Evolutionary conservation across 768 basidiomycete genomes (phyloP).

Genomic region (Naematelia encephala): DNA sequence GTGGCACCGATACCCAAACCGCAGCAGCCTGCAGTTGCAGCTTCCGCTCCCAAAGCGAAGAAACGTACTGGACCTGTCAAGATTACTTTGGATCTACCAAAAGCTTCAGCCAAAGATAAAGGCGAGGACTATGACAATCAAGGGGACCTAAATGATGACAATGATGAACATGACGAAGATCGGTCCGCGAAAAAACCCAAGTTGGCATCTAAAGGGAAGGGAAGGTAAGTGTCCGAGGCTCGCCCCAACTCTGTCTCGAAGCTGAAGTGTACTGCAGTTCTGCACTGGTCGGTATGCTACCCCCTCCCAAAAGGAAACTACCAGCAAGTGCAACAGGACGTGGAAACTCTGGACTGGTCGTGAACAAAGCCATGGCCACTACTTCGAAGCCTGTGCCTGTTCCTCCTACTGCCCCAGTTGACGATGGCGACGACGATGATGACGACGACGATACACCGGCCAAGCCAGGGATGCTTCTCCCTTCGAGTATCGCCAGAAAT

Average conservation of each 20-base stretch:
- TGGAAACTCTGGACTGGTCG: conserved; percentile 15
- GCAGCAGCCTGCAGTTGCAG: conserved; percentile 1
- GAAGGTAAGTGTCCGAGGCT: conserved; percentile 22
- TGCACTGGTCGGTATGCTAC: conserved; percentile 44
- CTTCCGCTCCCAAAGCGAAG: conserved; percentile 12
- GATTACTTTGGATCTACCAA: conserved; percentile 44
- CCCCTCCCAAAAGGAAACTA: conserved; percentile 47
- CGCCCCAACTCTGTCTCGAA: too few relatives aligned
- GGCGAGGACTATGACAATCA: background rate
- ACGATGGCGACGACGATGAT: conserved; percentile 12
- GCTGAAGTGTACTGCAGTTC: conserved; percentile 20
- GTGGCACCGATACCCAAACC: conserved; percentile 7
- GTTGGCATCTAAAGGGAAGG: conserved; percentile 29
- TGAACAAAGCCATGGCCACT: conserved; percentile 34
- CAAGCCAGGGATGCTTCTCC: conserved; percentile 20
- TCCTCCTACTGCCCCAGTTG: background rate
- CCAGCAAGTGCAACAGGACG: conserved; percentile 17
- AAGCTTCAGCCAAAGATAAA: conserved; percentile 4
- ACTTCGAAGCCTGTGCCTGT: conserved; percentile 2
- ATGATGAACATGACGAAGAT: background rate
- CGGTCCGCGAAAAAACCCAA: conserved; percentile 20
- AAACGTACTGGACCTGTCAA: conserved; percentile 30
- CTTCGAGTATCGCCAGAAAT: conserved; percentile 23
- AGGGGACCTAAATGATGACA: conserved; percentile 9
- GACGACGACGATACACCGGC: conserved; percentile 18